Evolutionary conservation across 768 basidiomycete species (phyloP), one percentile per base, ranked within the genome.

Genomic region (Mycena leptocephala): DNA sequence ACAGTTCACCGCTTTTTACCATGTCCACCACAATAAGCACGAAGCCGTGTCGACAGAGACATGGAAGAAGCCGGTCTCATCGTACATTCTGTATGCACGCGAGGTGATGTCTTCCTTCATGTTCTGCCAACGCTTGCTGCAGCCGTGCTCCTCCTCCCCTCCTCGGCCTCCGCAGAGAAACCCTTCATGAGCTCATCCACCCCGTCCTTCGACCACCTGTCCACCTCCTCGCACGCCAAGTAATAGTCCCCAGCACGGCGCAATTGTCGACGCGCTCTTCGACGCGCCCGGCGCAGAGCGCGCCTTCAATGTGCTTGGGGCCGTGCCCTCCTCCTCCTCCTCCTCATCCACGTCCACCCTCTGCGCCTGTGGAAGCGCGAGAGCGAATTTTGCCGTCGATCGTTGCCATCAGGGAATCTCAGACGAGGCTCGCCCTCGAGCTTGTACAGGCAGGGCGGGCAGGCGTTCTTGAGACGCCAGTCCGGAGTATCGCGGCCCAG

Each of bases 61-160:
- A 0, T 83, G 81, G 72, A 89, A 89, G 22, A 87, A 79, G 0
- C 88, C 86, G 0, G 85, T 82, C 80, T 87, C 85, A 1, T 83
- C 74, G 55, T 85, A 89, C 11, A 86, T 76, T 2, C 74, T 78
- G 84, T 82, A 87, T 81, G 83, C 84, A n/a, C 74, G 79, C 74
- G 37, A 30, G 16, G 69, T 70, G 56, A 59, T 5, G 11, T 70
- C 33, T 20, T 84, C 86, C 35, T 76, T 77, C 75, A 33, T 86
- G 32, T 70, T 70, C 55, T 70, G 14, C 69, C 69, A 70, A 13
- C 56, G n/a, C 39, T 71, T 41, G 9, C 81, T 0, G 77, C 72
- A 0, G 78, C 71, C 1, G 79, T 80, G 0, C 81, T 84, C 74
- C 83, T 85, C 85, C 84, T 86, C 56, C 84, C 82, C 22, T 83